Conservation (phyloP, 495 filamentous ascomycete genomes). For the Trichoderma gamsii region DNA sequence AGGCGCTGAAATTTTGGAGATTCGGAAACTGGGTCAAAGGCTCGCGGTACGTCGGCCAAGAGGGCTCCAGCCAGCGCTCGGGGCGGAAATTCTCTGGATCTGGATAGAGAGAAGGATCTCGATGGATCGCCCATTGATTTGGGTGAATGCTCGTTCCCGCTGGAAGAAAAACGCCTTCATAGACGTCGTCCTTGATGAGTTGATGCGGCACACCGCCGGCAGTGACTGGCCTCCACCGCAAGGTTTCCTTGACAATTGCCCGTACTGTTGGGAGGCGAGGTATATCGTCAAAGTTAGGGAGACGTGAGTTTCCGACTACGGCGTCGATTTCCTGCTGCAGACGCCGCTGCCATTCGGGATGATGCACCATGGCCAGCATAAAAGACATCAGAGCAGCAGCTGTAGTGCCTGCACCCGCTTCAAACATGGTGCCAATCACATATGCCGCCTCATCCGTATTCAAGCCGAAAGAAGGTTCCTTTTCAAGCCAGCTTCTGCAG, state of each 20-base stretch:
- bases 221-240: not conserved
- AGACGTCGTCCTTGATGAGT: conserved; percentile 29
- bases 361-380: conserved; percentile 54
- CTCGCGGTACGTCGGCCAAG: conserved; percentile 49
- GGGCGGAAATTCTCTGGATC: conserved; percentile 56
- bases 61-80: conserved; percentile 44
- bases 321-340: conserved; percentile 51
- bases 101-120: conserved; percentile 53
- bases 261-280: conserved; percentile 39
- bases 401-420: not conserved
- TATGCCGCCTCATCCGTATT: not conserved
- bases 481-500: not conserved
- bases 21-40: conserved; percentile 49
- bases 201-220: not conserved
- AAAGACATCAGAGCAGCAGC: conserved; percentile 23
- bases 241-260: conserved; percentile 51
- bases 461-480: not conserved
- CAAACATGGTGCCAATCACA: not conserved
- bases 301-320: conserved; percentile 29
- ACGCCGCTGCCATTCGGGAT: conserved; percentile 48
- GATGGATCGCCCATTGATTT: conserved; percentile 54
- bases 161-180: not conserved
- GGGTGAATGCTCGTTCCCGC: conserved; percentile 24
- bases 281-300: not conserved
- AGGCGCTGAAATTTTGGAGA: conserved; percentile 48